These are phyloP conservation scores for Pseudopyricularia javanii DNA, from an alignment of 2,329 filamentous ascomycete genomes.

Conservation along the genomic window DNA sequence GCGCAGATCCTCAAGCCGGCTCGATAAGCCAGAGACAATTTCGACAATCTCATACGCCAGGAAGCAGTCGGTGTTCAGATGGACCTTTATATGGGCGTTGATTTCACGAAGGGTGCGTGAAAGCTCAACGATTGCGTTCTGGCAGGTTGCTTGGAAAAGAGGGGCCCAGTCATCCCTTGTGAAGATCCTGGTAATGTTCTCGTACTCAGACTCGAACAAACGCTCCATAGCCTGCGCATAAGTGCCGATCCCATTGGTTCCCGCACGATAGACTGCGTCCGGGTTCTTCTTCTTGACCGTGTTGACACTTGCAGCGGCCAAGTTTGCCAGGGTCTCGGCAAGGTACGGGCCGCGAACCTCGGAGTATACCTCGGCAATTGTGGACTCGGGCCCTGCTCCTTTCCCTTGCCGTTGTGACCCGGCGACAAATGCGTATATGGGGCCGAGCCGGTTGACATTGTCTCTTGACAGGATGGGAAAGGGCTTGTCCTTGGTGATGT, in stretches of 20 bases:
- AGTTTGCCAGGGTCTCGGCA: conserved; percentile 67
- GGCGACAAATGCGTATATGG: conserved; percentile 68
- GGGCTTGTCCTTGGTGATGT: conserved; percentile 74
- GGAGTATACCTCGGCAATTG: conserved; percentile 71
- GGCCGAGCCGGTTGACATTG: conserved; percentile 59
- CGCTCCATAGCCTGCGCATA: conserved; percentile 83
- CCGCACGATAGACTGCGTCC: conserved; percentile 74
- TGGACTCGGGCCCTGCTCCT: conserved; percentile 40
- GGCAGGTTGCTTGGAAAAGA: conserved; percentile 69
- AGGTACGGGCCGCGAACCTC: conserved; percentile 81
- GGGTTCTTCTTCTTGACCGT: conserved; percentile 69
- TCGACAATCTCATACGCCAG: conserved; percentile 92
- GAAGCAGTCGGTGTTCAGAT: conserved; percentile 84
- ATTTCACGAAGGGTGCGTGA: conserved; percentile 77
- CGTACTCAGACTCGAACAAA: conserved; percentile 78
- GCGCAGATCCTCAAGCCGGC: conserved; percentile 77
- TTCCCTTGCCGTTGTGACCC: conserved; percentile 37
- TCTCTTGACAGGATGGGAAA: conserved; percentile 75
- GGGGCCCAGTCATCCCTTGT: conserved; percentile 71
- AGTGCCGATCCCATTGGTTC: conserved; percentile 81
- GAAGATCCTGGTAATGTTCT: conserved; percentile 82
- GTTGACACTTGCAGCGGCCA: conserved; percentile 77
- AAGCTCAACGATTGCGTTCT: conserved; percentile 67
- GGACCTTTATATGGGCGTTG: conserved; percentile 77
- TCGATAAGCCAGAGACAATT: conserved; percentile 69